Percentiles rank a stretch among this genome's conserved stretches.
These are phyloP conservation scores for Phytophthora litchii DNA, from an alignment of 352 stramenopile genomes.

Conservation along the genomic window DNA sequence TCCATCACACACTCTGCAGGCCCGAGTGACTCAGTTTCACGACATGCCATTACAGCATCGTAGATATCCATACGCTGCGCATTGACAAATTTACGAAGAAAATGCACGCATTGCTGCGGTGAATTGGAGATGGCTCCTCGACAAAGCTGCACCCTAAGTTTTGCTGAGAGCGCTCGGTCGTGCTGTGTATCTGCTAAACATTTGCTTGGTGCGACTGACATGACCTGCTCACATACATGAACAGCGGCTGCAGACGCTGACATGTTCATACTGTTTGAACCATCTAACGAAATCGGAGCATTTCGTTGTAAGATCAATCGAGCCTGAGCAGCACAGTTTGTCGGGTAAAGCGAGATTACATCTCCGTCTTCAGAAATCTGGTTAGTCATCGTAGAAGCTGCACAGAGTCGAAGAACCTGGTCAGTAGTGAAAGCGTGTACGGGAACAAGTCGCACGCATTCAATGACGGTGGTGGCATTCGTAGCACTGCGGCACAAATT, in stretches of 20 bases:
- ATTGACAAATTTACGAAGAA: conserved; percentile 39
- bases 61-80: conserved; percentile 28
- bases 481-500: conserved; percentile 33
- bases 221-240: conserved; percentile 36
- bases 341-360: conserved; percentile 15
- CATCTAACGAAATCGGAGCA: not conserved
- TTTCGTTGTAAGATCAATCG: conserved; percentile 23
- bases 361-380: conserved; percentile 1
- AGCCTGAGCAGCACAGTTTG: conserved; percentile 27
- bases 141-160: conserved; percentile 37
- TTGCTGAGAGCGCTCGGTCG: conserved; percentile 26
- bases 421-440: conserved; percentile 18
- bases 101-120: conserved; percentile 31
- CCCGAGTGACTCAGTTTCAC: conserved; percentile 26
- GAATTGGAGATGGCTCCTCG: conserved; percentile 22
- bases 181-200: conserved; percentile 41
- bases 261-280: conserved; percentile 13
- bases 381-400: conserved; percentile 19
- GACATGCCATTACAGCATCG: conserved; percentile 29
- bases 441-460: conserved; percentile 40
- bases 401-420: conserved; percentile 39
- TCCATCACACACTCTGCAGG: conserved; percentile 33
- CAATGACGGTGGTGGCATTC: conserved; percentile 26
- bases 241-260: conserved; percentile 30
- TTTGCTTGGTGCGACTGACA: conserved; percentile 36